Percentiles rank a stretch among this genome's conserved stretches.
These are phyloP conservation scores for Yamadazyma akitaensis DNA, from an alignment of 805 yeast species.

Conservation along the genomic window DNA sequence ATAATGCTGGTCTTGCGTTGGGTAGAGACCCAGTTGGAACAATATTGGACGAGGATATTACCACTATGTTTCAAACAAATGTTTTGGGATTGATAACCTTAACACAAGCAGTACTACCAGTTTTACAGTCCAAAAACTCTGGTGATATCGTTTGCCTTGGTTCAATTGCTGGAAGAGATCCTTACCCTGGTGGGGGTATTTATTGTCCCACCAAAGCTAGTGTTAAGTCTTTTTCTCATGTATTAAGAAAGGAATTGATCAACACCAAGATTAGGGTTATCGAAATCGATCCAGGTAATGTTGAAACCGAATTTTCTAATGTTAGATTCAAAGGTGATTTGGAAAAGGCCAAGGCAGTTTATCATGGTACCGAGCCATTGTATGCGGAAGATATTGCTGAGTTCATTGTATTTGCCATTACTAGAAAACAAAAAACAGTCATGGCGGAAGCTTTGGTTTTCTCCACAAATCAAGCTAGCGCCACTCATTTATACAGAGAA, in stretches of 20 bases:
- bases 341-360: constrained; percentile 59
- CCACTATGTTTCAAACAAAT: constrained; percentile 79
- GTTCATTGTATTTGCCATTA: constrained; percentile 59
- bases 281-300: constrained; percentile 77
- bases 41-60: constrained; percentile 60
- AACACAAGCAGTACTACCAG: constrained; percentile 75
- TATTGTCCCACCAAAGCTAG: constrained; percentile 77
- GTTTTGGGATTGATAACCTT: constrained; percentile 81
- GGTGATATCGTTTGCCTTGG: constrained; percentile 78
- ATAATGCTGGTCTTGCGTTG: constrained; percentile 77
- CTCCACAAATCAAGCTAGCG: constrained; percentile 82
- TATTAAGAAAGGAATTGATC: constrained; percentile 71
- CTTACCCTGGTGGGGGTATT: constrained; percentile 76
- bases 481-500: constrained; percentile 53
- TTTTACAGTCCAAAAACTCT: constrained; percentile 62
- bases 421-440: constrained; percentile 70
- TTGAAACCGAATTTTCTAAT: constrained; percentile 71
- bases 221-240: constrained; percentile 65
- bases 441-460: constrained; percentile 80
- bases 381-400: constrained; percentile 75
- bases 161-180: constrained; percentile 76
- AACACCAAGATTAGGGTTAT: constrained; percentile 67
- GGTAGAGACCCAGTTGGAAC: constrained; percentile 77
- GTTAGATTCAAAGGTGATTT: constrained; percentile 64
- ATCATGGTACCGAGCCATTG: constrained; percentile 66